Conservation (phyloP, 257 asterid species). For the Handroanthus guayacan region DNA sequence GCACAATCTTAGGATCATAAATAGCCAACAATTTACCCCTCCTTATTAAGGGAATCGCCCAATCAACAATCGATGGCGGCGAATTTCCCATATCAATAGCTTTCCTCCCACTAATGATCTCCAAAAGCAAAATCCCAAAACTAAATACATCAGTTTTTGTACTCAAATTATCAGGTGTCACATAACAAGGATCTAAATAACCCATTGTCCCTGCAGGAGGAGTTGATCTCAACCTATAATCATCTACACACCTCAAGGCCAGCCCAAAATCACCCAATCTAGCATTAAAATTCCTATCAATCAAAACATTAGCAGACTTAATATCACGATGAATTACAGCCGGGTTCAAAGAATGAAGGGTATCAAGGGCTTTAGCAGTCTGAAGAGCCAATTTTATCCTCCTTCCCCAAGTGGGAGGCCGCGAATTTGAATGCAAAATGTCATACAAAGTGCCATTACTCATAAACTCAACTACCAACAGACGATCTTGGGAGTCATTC, state of each 20-base stretch:
- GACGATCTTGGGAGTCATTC: constrained; percentile 52
- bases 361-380: constrained; percentile 81
- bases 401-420: constrained; percentile 80
- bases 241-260: constrained; percentile 80
- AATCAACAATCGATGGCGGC: constrained; percentile 85
- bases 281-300: constrained; percentile 78
- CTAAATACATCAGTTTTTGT: constrained; percentile 89
- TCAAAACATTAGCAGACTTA: constrained; percentile 85
- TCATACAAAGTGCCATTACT: constrained; percentile 84
- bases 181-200: constrained; percentile 88
- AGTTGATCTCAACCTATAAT: constrained; percentile 70
- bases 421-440: constrained; percentile 59
- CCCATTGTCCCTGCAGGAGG: constrained; percentile 99
- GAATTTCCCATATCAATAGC: constrained; percentile 85
- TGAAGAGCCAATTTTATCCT: constrained; percentile 80
- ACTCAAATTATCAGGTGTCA: constrained; percentile 86
- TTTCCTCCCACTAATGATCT: constrained; percentile 90
- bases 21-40: constrained; percentile 69
- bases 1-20: constrained; percentile 69
- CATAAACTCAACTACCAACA: constrained; percentile 89
- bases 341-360: constrained; percentile 66
- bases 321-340: constrained; percentile 86
- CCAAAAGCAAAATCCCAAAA: constrained; percentile 81
- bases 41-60: constrained; percentile 91
- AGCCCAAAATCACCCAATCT: constrained; percentile 91